A percentile compares a stretch with the other conserved stretches of the same genome.
phyloP scores from a whole-genome alignment of 108 stramenopile species.

The Skeletonema menzelii region DNA sequence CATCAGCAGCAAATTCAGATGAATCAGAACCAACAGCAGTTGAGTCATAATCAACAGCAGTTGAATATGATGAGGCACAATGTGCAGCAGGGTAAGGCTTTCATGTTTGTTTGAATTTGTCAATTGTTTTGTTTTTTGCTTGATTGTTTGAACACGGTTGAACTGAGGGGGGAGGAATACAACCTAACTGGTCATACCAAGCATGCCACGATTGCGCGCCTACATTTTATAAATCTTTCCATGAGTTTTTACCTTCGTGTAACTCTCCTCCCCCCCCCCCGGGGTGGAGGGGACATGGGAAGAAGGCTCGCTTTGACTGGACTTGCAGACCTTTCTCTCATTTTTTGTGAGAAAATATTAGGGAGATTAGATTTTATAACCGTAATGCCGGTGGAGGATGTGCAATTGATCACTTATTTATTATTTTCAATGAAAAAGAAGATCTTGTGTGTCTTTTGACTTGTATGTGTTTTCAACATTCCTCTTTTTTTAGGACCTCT shows the following conservation, averaged over 20 bases:
- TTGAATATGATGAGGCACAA: neutral
- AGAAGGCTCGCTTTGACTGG: constrained; percentile 2
- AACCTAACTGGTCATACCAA: constrained; percentile 3
- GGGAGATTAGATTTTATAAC: neutral
- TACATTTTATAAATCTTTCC: neutral
- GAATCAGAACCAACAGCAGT: neutral
- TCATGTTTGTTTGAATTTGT: too few species aligned
- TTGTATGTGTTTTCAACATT: neutral
- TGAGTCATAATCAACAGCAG: neutral
- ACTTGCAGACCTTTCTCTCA: neutral
- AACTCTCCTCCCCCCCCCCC: neutral
- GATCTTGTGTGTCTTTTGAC: neutral
- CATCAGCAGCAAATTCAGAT: too few species aligned
- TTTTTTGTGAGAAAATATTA: neutral
- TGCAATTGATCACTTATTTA: neutral
- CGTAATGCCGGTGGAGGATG: neutral
- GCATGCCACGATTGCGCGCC: constrained; percentile 2
- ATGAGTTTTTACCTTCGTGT: constrained; percentile 1
- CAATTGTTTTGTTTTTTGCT: neutral
- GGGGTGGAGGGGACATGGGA: constrained; percentile 1
- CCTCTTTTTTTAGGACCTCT: constrained; percentile 5
- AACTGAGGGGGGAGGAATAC: neutral
- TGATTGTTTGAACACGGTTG: neutral
- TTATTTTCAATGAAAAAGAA: neutral
- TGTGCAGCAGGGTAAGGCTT: neutral